Evolutionary conservation across 2,329 filamentous ascomycete genomes (phyloP).

Genomic region (Pyricularia grisea): DNA sequence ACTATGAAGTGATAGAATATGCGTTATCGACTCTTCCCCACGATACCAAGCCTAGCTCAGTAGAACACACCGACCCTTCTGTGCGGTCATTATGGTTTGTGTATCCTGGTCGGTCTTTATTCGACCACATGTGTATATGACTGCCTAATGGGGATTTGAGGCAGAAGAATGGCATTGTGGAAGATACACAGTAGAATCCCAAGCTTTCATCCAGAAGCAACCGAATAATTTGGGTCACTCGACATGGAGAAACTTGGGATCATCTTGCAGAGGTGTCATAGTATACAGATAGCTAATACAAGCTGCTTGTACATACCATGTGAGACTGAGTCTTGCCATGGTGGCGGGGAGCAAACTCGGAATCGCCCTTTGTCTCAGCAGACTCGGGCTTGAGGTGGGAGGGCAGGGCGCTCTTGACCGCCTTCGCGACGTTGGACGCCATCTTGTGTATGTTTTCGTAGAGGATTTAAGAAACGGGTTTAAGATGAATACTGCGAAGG

Average conservation of each 20-base stretch:
- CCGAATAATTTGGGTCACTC: neutral
- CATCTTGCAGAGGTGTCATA: neutral
- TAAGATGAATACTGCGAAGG: neutral
- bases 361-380: slow-evolving; percentile 30
- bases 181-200: neutral
- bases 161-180: neutral
- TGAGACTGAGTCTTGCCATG: slow-evolving; percentile 81
- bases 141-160: neutral
- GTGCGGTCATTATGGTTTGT: neutral
- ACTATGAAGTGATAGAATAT: neutral
- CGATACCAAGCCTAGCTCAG: neutral
- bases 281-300: neutral
- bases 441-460: slow-evolving; percentile 33
- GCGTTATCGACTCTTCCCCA: neutral
- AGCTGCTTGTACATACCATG: slow-evolving; percentile 53
- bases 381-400: slow-evolving; percentile 67
- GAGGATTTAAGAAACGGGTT: neutral
- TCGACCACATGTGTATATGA: neutral
- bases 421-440: slow-evolving; percentile 62
- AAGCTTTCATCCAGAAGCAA: neutral
- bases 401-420: slow-evolving; percentile 69
- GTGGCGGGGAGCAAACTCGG: slow-evolving; percentile 53
- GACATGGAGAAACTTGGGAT: neutral
- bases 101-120: neutral
- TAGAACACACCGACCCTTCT: neutral